Base-by-base conservation (phyloP, 2,329 filamentous ascomycete species). In the Pestalotiopsis sp. region DNA sequence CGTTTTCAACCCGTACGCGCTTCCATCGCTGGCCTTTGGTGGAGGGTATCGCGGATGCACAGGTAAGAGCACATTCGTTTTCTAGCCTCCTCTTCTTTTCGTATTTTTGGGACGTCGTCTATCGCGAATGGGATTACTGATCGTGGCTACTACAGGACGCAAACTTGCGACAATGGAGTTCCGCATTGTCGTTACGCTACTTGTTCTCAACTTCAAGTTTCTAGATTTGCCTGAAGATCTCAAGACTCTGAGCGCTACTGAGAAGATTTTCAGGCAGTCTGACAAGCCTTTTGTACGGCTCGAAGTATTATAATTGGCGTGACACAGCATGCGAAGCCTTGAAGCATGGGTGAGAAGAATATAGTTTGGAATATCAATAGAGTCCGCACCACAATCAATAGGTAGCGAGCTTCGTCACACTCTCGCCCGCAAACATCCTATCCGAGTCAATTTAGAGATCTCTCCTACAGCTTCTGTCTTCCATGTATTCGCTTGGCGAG, bases 91-190 rank as follows among this genome's bases (percentile, higher is more conserved):
- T 59, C 7, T 25, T 13, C 2, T 17, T 13, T 23, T 11, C 57
- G 4, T 31, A 4, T 5, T 25, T 4, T 3, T 27, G 27, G 3
- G 4, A 27, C 27, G 27, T 1, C 27, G 27, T 27, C 27, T 4
- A 4, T 27, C 27, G 3, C 4, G 27, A 5, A 31, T 31, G 7
- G 1, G 57, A 14, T 14, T 14, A 17, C 57, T 59, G 27, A 59
- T 23, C 57, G 13, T 59, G 23, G 57, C 6, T 25, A 36, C 2
- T 13, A 39, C 14, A 72, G 71, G 70, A 41, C 70, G 71, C 4
- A 73, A 69, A 25, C 67, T 73, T 2, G 71, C 71, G 2, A 49
- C 56, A 2, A 73, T 72, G 69, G 67, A 72, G 36, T 70, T 71
- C 4, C 71, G 71, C 4, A 71, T 71, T 13, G 23, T 72, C 4